phyloP scores from a whole-genome alignment of 2,329 filamentous ascomycete genomes.

The Biscogniauxia mediterranea region DNA sequence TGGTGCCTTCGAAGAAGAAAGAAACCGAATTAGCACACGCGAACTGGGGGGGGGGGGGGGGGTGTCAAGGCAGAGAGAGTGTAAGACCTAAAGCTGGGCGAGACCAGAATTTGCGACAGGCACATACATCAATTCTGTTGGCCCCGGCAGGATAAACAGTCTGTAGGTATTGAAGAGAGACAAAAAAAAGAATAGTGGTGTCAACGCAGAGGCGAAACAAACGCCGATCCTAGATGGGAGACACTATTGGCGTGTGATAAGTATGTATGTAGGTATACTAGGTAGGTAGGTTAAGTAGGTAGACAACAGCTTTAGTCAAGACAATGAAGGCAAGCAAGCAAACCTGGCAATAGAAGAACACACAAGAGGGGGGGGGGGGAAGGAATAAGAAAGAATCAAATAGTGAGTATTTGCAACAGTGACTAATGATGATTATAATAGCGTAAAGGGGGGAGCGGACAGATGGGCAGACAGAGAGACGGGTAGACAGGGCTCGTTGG shows the following conservation, averaged over 20 bases:
- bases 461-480: conserved; percentile 4
- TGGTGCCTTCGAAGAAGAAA: background rate
- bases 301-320: background rate
- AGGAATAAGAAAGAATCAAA: background rate
- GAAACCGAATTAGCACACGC: background rate
- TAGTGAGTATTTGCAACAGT: background rate
- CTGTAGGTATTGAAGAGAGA: background rate
- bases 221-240: conserved; percentile 1
- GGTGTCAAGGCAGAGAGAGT: background rate
- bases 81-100: background rate
- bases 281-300: too few species aligned
- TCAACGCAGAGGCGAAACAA: conserved; percentile 1
- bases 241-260: background rate
- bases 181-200: background rate
- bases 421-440: background rate
- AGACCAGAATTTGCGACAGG: background rate
- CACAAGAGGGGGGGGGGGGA: background rate
- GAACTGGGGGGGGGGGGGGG: too few species aligned
- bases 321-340: background rate
- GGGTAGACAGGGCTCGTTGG: conserved; percentile 3
- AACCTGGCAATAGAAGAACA: too few species aligned
- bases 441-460: background rate
- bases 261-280: background rate
- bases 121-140: background rate
- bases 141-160: background rate